Base-by-base conservation (phyloP, 2,329 filamentous ascomycete species). In the Aureobasidium sp. region DNA sequence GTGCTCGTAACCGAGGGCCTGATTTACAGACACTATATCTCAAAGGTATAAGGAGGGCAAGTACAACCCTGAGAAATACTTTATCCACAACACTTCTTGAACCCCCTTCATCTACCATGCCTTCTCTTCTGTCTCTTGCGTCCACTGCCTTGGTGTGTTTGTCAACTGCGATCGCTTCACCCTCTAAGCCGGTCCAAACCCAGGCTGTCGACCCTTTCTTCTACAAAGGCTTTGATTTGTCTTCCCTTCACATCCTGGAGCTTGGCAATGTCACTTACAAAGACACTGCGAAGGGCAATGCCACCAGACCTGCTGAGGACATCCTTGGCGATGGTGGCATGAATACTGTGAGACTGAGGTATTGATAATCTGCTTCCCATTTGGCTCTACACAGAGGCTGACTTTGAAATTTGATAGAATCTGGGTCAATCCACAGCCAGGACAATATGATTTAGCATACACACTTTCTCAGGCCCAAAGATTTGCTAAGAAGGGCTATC, bases 401-500 rank as follows among this genome's bases (percentile, higher is more conserved):
- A 24, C 12, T 12, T 5, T 4, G 41, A 3, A 20, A 8, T 10
- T 12, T 5, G 3, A 12, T 44, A 63, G 70, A 20, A 62, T 72
- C 43, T 74, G 70, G 71, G 67, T 69, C 51, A 67, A 70, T 5
- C 55, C 55, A 47, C 68, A 71, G 2, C 65, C 64, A 7, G 72
- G 63, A 59, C 65, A 66, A n/a, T 71, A 69, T 63, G 68, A 69
- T 63, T 68, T 72, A 47, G 66, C 71, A 63, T 72, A 75, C 66
- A 73, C 69, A 32, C 63, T 74, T 13, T 63, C 66, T 8, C 67
- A 74, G 13, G 74, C 74, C 10, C 69, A 71, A 53, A 68, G 72
- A 15, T 73, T 75, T 64, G 64, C 69, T n/a, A 64, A 67, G 24
- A 71, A 74, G 63, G 72, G 71, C 12, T 73, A 72, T 64, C 69